Conservation (phyloP, 2,329 filamentous ascomycete species). For the Talaromyces sp. region DNA sequence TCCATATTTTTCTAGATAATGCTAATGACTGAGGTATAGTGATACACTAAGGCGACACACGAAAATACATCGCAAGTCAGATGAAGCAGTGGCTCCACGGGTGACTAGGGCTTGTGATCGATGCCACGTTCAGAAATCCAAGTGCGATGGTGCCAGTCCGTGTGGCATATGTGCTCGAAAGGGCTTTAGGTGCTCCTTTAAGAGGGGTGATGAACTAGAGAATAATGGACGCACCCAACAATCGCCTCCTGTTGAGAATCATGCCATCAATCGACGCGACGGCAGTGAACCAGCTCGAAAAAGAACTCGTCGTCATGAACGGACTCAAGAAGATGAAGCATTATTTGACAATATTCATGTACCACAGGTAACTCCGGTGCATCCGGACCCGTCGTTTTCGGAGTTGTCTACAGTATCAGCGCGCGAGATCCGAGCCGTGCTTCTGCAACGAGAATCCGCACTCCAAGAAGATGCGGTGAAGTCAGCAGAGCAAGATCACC, state of each 20-base stretch:
- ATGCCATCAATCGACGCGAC: slow-evolving; percentile 1
- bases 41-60: slow-evolving; percentile 11
- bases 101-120: slow-evolving; percentile 11
- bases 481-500: neutral
- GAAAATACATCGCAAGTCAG: slow-evolving; percentile 4
- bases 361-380: neutral
- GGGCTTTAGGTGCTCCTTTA: slow-evolving; percentile 12
- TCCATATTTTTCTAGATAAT: neutral
- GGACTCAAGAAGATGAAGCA: neutral
- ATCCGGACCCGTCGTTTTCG: neutral
- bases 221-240: neutral
- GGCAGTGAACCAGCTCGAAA: neutral
- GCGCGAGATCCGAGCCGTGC: neutral
- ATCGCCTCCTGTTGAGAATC: neutral
- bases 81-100: neutral
- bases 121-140: slow-evolving; percentile 10
- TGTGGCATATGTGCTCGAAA: slow-evolving; percentile 10
- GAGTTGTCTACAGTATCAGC: neutral
- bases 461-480: slow-evolving; percentile 2
- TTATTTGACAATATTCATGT: neutral
- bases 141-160: slow-evolving; percentile 12
- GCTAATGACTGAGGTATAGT: neutral
- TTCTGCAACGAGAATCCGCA: slow-evolving; percentile 5
- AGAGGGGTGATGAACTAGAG: neutral
- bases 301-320: neutral